Evolutionary conservation across 768 basidiomycete species (phyloP).

Genomic region (Lentinula sp.): DNA sequence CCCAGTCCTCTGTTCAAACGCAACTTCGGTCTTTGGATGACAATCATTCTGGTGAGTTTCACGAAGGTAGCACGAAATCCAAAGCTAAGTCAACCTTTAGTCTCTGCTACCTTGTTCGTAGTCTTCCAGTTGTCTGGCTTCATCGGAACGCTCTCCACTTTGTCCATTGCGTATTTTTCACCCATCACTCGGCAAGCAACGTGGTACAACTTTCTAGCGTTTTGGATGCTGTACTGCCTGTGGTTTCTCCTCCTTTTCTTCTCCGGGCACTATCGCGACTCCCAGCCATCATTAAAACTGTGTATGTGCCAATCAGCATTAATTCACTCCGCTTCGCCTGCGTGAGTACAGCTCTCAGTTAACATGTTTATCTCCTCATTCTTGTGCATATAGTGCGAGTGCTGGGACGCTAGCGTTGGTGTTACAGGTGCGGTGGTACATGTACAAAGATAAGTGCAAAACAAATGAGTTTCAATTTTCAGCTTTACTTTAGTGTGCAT

Average conservation of each 20-base stretch:
- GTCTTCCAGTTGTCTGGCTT: background rate
- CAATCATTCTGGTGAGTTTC: background rate
- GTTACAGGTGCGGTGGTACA: background rate
- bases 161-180: background rate
- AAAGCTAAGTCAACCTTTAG: background rate
- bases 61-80: background rate
- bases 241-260: slow-evolving; percentile 27
- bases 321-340: slow-evolving; percentile 25
- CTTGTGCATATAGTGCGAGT: background rate
- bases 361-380: background rate
- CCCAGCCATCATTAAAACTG: slow-evolving; percentile 14
- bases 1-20: background rate
- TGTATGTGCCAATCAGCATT: slow-evolving; percentile 26
- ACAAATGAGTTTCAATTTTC: background rate
- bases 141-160: background rate
- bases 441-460: background rate
- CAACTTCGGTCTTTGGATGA: background rate
- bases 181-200: slow-evolving; percentile 9
- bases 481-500: background rate
- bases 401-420: background rate
- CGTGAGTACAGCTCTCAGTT: slow-evolving; percentile 17
- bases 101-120: background rate
- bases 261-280: slow-evolving; percentile 21
- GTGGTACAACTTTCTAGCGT: slow-evolving; percentile 29
- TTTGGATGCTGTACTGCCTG: slow-evolving; percentile 29